Conservation (phyloP, 176 grass and related monocot genomes). For the Eleusine coracana region DNA sequence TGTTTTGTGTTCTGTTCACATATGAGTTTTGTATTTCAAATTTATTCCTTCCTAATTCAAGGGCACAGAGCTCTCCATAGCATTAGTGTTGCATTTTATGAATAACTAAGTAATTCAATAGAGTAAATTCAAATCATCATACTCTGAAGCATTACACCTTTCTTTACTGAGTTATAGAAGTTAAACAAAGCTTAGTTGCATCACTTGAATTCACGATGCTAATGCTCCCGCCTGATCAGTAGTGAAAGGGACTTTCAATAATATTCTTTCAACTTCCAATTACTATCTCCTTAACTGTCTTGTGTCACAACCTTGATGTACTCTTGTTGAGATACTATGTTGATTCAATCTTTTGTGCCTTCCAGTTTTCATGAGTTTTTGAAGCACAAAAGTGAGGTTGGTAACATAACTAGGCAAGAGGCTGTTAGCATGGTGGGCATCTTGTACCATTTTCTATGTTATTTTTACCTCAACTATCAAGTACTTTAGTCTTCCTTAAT, state of each 20-base stretch:
- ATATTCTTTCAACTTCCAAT: conserved; percentile 16
- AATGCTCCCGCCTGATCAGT: neutral
- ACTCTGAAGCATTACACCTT: neutral
- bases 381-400: conserved; percentile 92
- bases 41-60: too few relatives aligned
- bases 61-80: too few relatives aligned
- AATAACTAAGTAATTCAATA: neutral
- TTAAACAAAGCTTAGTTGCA: conserved; percentile 12
- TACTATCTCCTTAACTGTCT: conserved; percentile 22
- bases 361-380: conserved; percentile 94
- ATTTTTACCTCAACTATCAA: conserved; percentile 4
- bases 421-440: conserved; percentile 93
- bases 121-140: neutral
- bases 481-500: neutral
- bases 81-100: neutral
- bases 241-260: neutral
- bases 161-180: conserved; percentile 1
- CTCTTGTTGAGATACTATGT: conserved; percentile 25
- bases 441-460: neutral
- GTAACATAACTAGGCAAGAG: conserved; percentile 99
- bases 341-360: conserved; percentile 29
- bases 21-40: too few relatives aligned
- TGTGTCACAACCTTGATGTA: conserved; percentile 5
- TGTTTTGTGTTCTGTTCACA: too few relatives aligned
- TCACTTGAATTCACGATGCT: conserved; percentile 1